Evolutionary conservation across 2,329 filamentous ascomycete species (phyloP).

Genomic region (Penicillium carneum): DNA sequence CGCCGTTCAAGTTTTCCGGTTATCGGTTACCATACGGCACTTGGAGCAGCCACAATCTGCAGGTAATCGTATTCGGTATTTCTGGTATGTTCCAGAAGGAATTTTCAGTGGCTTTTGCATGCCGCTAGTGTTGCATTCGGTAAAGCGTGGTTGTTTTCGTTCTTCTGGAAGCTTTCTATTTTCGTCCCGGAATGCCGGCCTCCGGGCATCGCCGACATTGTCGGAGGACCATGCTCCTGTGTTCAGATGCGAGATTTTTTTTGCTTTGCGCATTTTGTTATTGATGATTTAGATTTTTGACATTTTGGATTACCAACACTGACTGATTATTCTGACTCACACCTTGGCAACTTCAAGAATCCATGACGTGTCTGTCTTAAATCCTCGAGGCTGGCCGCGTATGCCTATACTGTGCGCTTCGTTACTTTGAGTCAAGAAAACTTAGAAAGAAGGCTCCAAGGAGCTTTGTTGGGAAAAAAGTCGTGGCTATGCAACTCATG

Average conservation of each 20-base stretch:
- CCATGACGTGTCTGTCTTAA: neutral
- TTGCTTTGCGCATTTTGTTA: neutral
- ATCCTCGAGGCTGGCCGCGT: neutral
- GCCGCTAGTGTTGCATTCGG: neutral
- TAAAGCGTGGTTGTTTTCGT: constrained; percentile 1
- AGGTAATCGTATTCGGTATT: constrained; percentile 19
- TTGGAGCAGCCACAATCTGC: constrained; percentile 2
- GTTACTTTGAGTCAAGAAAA: constrained; percentile 1
- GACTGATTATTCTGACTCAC: constrained; percentile 13
- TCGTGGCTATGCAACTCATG: constrained; percentile 9
- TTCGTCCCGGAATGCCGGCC: constrained; percentile 20
- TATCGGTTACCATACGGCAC: constrained; percentile 17
- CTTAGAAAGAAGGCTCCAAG: neutral
- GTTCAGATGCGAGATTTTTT: neutral
- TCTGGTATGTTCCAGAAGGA: constrained; percentile 18
- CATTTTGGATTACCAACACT: neutral
- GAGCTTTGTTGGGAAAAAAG: neutral
- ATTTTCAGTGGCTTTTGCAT: constrained; percentile 17
- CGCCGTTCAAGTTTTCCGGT: constrained; percentile 15
- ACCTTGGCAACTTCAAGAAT: neutral
- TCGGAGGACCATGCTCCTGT: constrained; percentile 12
- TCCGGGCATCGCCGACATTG: constrained; percentile 12
- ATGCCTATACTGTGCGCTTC: neutral
- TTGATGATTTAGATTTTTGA: neutral
- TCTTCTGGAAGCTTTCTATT: constrained; percentile 26